Evolutionary conservation across 2,329 filamentous ascomycete genomes (phyloP).

Genomic region (Penicillium sclerotiorum): DNA sequence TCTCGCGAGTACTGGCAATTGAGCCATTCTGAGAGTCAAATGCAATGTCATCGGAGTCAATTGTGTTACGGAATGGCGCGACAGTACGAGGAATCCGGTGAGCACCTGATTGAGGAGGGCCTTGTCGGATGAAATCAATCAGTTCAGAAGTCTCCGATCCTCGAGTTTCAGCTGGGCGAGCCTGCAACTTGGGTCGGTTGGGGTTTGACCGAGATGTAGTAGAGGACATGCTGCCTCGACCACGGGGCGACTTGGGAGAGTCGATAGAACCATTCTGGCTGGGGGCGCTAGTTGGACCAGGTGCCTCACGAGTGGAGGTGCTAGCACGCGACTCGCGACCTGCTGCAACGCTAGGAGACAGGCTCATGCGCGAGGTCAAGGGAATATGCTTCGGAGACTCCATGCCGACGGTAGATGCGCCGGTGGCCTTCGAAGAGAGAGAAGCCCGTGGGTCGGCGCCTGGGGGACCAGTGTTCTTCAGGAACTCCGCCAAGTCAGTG

Average conservation of each 20-base stretch:
- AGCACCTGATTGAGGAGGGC: conserved; percentile 66
- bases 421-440: conserved; percentile 22
- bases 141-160: conserved; percentile 77
- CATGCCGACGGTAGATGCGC: conserved; percentile 21
- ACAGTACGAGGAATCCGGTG: conserved; percentile 80
- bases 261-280: background rate
- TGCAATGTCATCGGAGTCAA: conserved; percentile 76
- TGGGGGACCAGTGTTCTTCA: conserved; percentile 39
- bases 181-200: conserved; percentile 59
- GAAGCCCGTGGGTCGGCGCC: conserved; percentile 26
- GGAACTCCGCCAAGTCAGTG: conserved; percentile 42
- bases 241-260: conserved; percentile 7
- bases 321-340: conserved; percentile 72
- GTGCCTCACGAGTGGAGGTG: conserved; percentile 79
- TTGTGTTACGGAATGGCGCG: conserved; percentile 80
- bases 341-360: conserved; percentile 26
- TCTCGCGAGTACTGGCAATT: conserved; percentile 50
- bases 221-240: conserved; percentile 17
- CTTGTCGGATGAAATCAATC: conserved; percentile 92
- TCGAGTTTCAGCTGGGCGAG: conserved; percentile 69
- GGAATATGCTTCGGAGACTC: conserved; percentile 30
- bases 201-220: conserved; percentile 25
- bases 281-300: conserved; percentile 59
- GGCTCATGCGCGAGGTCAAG: conserved; percentile 20
- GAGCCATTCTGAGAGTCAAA: conserved; percentile 40